Evolutionary conservation across 2,329 filamentous ascomycete genomes (phyloP).

Genomic region (Cladophialophora exuberans): DNA sequence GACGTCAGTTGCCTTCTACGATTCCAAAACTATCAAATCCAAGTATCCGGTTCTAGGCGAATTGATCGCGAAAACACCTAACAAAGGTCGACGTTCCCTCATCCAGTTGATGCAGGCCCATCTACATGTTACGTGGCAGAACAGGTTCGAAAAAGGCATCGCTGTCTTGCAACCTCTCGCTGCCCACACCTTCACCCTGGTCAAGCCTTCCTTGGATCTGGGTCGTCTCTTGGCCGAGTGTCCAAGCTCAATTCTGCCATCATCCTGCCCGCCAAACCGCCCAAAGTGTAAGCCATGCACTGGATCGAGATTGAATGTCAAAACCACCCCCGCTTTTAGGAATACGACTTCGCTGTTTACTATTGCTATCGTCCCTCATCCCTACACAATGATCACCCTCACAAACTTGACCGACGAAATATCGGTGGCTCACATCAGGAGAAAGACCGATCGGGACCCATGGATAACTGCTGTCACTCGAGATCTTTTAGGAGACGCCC

Average conservation of each 20-base stretch:
- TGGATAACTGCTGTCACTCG: conserved; percentile 77
- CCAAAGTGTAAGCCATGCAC: conserved; percentile 75
- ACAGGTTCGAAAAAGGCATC: conserved; percentile 74
- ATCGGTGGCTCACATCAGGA: conserved; percentile 67
- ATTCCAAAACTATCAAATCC: conserved; percentile 60
- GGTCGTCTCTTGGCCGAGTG: conserved; percentile 77
- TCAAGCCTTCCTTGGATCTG: conserved; percentile 70
- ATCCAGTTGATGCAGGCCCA: conserved; percentile 80
- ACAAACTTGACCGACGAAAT: conserved; percentile 63
- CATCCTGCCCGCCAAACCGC: conserved; percentile 82
- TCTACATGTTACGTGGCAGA: conserved; percentile 83
- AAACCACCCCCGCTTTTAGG: conserved; percentile 67
- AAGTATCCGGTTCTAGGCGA: conserved; percentile 71
- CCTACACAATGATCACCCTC: conserved; percentile 78
- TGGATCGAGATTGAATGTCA: conserved; percentile 66
- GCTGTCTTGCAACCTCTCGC: conserved; percentile 79
- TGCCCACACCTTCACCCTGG: conserved; percentile 72
- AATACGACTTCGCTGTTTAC: conserved; percentile 76
- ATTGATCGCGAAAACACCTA: conserved; percentile 59
- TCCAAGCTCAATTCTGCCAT: conserved; percentile 70
- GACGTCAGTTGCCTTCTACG: conserved; percentile 77
- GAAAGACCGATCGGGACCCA: conserved; percentile 71
- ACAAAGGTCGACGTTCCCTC: conserved; percentile 66
- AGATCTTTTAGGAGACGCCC: conserved; percentile 65
- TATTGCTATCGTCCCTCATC: conserved; percentile 87